Base-by-base conservation (phyloP, 2,329 filamentous ascomycete species). In the Fusarium burgessii region DNA sequence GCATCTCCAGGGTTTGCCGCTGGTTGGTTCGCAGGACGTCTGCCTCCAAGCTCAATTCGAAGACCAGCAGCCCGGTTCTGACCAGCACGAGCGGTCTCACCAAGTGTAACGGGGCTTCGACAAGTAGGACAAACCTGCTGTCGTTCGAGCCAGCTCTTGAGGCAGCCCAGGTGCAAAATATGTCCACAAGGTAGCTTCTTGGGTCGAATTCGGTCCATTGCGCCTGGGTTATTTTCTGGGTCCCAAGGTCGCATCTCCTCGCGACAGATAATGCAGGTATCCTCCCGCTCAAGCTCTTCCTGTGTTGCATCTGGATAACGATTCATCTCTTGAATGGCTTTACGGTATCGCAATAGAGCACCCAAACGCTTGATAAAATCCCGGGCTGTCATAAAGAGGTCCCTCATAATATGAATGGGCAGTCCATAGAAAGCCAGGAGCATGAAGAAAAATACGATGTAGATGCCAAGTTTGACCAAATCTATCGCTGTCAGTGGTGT, bases 101-200 rank as follows among this genome's bases (percentile, higher is more conserved):
- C 78, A 4, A 72, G 73, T 11, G 78, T 78, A 18, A 97, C 96
- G 18, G 95, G 91, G 54, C 93, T 89, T 74, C 96, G 90, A 79
- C 96, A 99, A 5, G 94, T 99, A 10, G 96, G 96, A 79, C 96
- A 99, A 36, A 97, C 95, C 82, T 99, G 96, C 80, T 99, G 96
- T 71, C 96, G 88, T 84, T 99, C 96, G 32, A 99, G 87, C 96
- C 96, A 99, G 80, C 95, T 97, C 81, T 96, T 94, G 62, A 99
- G 88, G 80, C 96, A 99, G 50, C 94, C 92, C 72, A 98, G 92
- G 80, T 99, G 96, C 41, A 99, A 83, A 41, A 98, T 96, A 78
- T 99, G 96, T 7, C 95, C 95, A 80, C 96, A 99, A 1, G 96
- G 96, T 13, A 99, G 87, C 82, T 97, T 98, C 85, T 99, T 99